Evolutionary conservation across 2,329 filamentous ascomycete genomes (phyloP).

Genomic region (Fusarium austroafricanum): DNA sequence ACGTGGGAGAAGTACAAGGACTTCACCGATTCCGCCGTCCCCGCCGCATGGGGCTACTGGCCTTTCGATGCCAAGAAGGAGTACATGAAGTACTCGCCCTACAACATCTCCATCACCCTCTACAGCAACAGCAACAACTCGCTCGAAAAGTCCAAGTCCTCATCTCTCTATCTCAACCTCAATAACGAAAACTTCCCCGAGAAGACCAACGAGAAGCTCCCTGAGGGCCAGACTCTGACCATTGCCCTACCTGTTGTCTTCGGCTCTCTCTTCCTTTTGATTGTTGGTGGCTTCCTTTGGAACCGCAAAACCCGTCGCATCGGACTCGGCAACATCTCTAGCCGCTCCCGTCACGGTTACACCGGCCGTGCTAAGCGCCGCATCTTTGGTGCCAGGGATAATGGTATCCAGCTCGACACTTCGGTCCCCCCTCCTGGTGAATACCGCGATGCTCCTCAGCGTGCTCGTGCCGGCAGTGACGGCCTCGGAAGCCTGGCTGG

Average conservation of each 20-base stretch:
- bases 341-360: conserved; percentile 59
- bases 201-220: conserved; percentile 49
- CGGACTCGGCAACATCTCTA: conserved; percentile 64
- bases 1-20: conserved; percentile 51
- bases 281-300: conserved; percentile 68
- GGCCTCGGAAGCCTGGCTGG: conserved; percentile 62
- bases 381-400: conserved; percentile 52
- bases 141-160: conserved; percentile 54
- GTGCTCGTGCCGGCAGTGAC: conserved; percentile 57
- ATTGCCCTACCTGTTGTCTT: conserved; percentile 65
- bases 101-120: conserved; percentile 63
- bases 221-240: conserved; percentile 57
- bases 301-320: conserved; percentile 64
- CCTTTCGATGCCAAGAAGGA: conserved; percentile 56
- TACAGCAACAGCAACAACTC: conserved; percentile 52
- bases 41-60: conserved; percentile 61
- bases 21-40: conserved; percentile 51
- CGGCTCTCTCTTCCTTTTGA: conserved; percentile 59
- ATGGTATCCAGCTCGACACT: conserved; percentile 61
- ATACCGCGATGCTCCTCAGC: conserved; percentile 53
- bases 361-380: conserved; percentile 54
- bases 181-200: conserved; percentile 51
- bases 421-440: conserved; percentile 45
- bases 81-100: conserved; percentile 51
- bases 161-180: conserved; percentile 55